phyloP scores from a whole-genome alignment of 1,284 basidiomycete genomes.

The Irpex sp. region DNA sequence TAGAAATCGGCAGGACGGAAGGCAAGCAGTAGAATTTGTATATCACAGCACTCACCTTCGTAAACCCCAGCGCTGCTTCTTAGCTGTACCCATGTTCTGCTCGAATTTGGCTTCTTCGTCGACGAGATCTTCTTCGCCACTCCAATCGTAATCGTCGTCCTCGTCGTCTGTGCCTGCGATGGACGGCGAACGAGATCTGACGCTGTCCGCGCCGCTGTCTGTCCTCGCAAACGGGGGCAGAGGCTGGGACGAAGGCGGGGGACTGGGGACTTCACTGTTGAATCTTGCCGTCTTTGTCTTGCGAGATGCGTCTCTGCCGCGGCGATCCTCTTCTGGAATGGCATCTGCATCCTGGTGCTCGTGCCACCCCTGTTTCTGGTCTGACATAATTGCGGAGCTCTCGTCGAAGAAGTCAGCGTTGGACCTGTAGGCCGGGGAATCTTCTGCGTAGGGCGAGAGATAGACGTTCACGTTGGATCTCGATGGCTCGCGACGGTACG shows the following conservation, averaged over 20 bases:
- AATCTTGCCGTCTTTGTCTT: constrained; percentile 10
- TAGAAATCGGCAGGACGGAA: background rate
- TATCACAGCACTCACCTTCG: constrained; percentile 41
- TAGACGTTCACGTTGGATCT: constrained; percentile 25
- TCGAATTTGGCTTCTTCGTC: constrained; percentile 67
- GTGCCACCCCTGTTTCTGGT: constrained; percentile 15
- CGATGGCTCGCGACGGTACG: constrained; percentile 26
- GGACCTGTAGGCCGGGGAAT: constrained; percentile 25
- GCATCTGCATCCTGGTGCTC: constrained; percentile 2
- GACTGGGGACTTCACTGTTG: constrained; percentile 9
- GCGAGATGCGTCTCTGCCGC: background rate
- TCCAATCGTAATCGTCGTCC: constrained; percentile 61
- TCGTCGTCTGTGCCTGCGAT: constrained; percentile 58
- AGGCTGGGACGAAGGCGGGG: constrained; percentile 15
- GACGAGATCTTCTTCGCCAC: constrained; percentile 66
- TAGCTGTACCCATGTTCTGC: constrained; percentile 50
- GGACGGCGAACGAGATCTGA: constrained; percentile 40
- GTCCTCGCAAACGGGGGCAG: constrained; percentile 18
- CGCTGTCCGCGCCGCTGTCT: constrained; percentile 23
- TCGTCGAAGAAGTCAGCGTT: constrained; percentile 18
- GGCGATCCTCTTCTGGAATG: constrained; percentile 4
- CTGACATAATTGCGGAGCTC: constrained; percentile 16
- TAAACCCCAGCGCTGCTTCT: constrained; percentile 46
- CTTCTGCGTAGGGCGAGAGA: constrained; percentile 21
- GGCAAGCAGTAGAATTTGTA: background rate